Conservation (phyloP, 257 asterid genomes). For the Thymus mandschuricus region DNA sequence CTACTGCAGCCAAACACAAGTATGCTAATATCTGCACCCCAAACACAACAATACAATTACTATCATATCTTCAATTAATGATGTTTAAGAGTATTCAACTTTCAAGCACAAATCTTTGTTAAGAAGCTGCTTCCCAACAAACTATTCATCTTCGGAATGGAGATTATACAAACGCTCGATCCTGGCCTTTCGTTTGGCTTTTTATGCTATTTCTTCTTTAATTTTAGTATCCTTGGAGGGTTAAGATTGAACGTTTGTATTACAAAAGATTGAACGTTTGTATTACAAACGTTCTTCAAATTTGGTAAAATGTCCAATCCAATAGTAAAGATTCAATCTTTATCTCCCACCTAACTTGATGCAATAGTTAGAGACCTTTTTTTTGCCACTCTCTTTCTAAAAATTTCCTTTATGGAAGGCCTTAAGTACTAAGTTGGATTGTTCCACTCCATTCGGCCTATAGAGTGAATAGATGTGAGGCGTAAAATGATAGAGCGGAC, state of each 20-base stretch:
- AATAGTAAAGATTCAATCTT: neutral
- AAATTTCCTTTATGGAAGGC: neutral
- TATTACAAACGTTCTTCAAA: neutral
- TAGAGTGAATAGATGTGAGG: too few relatives aligned
- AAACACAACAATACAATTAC: neutral
- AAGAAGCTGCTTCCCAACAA: constrained; percentile 1
- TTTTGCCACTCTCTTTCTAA: neutral
- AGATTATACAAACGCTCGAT: too few relatives aligned
- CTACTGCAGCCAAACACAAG: constrained; percentile 74
- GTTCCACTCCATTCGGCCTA: too few relatives aligned
- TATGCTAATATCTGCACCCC: constrained; percentile 56
- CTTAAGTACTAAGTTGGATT: neutral
- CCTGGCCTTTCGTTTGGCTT: too few relatives aligned
- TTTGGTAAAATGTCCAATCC: neutral
- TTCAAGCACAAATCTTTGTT: neutral
- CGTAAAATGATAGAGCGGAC: too few relatives aligned
- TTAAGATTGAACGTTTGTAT: too few relatives aligned
- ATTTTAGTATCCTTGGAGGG: neutral
- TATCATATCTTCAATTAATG: neutral
- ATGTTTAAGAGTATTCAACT: neutral
- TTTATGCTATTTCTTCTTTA: neutral
- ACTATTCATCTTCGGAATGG: neutral
- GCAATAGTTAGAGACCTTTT: neutral
- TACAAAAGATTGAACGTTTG: too few relatives aligned
- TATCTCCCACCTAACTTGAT: neutral